Conservation (phyloP, 2,329 filamentous ascomycete species). For the Claviceps pazoutovae region DNA sequence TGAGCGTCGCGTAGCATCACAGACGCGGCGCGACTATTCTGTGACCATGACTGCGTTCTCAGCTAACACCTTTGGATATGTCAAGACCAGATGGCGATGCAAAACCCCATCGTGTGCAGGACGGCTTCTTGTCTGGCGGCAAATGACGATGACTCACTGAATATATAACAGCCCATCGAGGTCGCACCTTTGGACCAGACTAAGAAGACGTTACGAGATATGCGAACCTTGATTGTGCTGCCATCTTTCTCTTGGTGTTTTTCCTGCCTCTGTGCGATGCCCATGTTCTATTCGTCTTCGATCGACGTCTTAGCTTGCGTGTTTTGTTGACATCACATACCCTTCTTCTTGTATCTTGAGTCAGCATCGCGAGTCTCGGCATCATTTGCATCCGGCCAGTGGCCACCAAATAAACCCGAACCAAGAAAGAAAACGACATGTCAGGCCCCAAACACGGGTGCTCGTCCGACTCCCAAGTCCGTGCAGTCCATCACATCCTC, state of each 20-base stretch:
- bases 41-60: constrained; percentile 9
- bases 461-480: constrained; percentile 35
- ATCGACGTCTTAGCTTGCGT: background rate
- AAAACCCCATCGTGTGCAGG: background rate
- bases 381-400: background rate
- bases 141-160: background rate
- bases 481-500: constrained; percentile 29
- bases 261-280: background rate
- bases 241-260: background rate
- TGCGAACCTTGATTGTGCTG: background rate
- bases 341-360: background rate
- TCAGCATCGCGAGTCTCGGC: background rate
- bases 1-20: background rate
- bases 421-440: constrained; percentile 1
- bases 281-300: background rate
- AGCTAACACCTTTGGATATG: background rate
- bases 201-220: background rate
- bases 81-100: background rate
- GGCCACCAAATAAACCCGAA: background rate
- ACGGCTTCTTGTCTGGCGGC: background rate
- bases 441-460: constrained; percentile 25
- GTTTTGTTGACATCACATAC: background rate
- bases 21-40: constrained; percentile 12
- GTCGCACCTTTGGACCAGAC: background rate
- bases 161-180: constrained; percentile 1